Evolutionary conservation across 225 moss, liverwort and hornwort species (phyloP).

Genomic region (Bryum argenteum): DNA sequence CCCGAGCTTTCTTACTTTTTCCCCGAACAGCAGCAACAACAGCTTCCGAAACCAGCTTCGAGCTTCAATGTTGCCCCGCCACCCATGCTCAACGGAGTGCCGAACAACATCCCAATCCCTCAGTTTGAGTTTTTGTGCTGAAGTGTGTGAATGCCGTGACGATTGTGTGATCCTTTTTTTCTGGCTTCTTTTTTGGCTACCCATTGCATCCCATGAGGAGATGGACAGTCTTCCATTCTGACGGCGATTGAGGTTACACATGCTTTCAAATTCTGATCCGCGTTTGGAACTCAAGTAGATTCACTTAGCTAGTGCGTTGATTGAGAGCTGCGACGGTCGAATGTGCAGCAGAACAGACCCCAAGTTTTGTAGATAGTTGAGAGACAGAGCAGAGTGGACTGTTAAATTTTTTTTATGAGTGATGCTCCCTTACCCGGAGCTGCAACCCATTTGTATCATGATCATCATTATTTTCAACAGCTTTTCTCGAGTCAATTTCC

Average conservation of each 20-base stretch:
- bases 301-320: background rate
- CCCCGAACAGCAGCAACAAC: slow-evolving; percentile 12
- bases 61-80: background rate
- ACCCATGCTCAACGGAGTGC: background rate
- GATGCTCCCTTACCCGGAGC: slow-evolving; percentile 14
- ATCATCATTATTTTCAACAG: slow-evolving; percentile 11
- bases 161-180: background rate
- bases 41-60: slow-evolving; percentile 5
- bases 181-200: background rate
- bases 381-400: slow-evolving; percentile 17
- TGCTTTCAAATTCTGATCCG: slow-evolving; percentile 24
- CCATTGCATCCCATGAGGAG: slow-evolving; percentile 39
- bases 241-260: slow-evolving; percentile 33
- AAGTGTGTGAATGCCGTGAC: background rate
- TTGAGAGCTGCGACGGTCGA: slow-evolving; percentile 39
- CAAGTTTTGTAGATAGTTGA: slow-evolving; percentile 53
- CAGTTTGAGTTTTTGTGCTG: slow-evolving; percentile 40
- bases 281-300: slow-evolving; percentile 28
- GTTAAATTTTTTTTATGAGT: slow-evolving; percentile 19
- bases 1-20: slow-evolving; percentile 25
- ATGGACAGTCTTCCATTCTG: slow-evolving; percentile 27
- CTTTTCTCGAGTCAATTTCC: slow-evolving; percentile 21
- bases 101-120: slow-evolving; percentile 47
- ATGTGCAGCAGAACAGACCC: slow-evolving; percentile 24
- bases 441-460: slow-evolving; percentile 33